Conservation (phyloP, 257 asterid species). For the Solanum clarkiae region DNA sequence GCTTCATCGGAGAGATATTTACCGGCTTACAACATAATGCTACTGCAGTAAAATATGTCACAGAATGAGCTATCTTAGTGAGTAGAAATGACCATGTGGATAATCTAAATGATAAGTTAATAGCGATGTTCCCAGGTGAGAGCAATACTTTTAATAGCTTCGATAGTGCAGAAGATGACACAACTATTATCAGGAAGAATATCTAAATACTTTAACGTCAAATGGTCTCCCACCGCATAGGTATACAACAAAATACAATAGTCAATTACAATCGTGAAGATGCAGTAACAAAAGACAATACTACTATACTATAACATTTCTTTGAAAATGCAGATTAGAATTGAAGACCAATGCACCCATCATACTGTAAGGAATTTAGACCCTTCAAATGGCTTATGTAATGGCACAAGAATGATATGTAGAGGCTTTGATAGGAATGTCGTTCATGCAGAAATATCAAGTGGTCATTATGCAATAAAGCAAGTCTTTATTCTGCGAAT, state of each 20-base stretch:
- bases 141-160: neutral
- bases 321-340: neutral
- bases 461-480: neutral
- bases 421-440: neutral
- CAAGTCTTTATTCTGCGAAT: neutral
- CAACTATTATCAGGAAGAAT: neutral
- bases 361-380: neutral
- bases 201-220: neutral
- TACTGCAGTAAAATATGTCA: too few relatives aligned
- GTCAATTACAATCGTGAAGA: neutral
- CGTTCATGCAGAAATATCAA: neutral
- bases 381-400: neutral
- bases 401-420: neutral
- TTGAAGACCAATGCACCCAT: neutral
- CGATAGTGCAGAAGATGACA: neutral
- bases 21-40: neutral
- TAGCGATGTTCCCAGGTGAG: neutral
- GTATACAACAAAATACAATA: neutral
- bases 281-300: neutral
- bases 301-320: neutral
- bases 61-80: neutral
- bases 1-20: neutral
- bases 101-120: neutral
- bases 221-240: neutral
- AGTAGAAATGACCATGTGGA: neutral